phyloP scores from a whole-genome alignment of 2,329 filamentous ascomycete genomes.

The Colletotrichum lini region DNA sequence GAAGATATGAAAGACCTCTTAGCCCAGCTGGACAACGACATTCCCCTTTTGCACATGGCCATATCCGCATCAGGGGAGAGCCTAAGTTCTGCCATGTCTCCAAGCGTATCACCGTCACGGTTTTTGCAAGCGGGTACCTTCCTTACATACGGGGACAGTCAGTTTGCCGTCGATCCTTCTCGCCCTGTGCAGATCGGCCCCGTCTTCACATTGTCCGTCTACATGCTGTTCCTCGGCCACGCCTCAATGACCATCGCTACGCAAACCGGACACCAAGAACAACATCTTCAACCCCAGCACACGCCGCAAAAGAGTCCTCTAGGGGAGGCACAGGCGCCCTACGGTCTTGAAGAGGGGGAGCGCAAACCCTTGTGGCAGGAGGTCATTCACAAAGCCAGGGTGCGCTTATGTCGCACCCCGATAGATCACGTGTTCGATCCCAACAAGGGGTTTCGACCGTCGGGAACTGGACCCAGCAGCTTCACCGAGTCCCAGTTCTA shows the following conservation, averaged over 20 bases:
- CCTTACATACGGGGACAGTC: constrained; percentile 86
- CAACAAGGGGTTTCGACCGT: constrained; percentile 49
- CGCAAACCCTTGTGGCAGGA: constrained; percentile 91
- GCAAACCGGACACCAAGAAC: not conserved
- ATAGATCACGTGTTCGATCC: constrained; percentile 63
- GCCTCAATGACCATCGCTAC: constrained; percentile 49
- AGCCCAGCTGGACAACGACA: constrained; percentile 86
- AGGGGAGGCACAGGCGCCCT: constrained; percentile 53
- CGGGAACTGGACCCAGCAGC: not conserved
- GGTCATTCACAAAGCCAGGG: constrained; percentile 91
- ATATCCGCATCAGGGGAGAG: constrained; percentile 95
- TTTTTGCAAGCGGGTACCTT: constrained; percentile 94
- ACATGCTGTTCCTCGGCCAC: constrained; percentile 94
- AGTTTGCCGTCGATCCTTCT: constrained; percentile 77
- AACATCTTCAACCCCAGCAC: not conserved
- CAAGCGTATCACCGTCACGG: constrained; percentile 89
- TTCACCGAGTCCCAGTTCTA: constrained; percentile 1
- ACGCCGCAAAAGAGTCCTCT: not conserved
- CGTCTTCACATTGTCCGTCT: constrained; percentile 87
- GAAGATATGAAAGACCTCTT: constrained; percentile 82
- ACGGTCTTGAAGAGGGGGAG: constrained; percentile 66
- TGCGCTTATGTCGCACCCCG: constrained; percentile 83
- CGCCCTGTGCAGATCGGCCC: constrained; percentile 86
- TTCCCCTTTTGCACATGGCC: constrained; percentile 92
- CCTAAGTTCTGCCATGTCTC: constrained; percentile 82